phyloP scores from a whole-genome alignment of 345 rosid species.

The Eucalyptus albens region DNA sequence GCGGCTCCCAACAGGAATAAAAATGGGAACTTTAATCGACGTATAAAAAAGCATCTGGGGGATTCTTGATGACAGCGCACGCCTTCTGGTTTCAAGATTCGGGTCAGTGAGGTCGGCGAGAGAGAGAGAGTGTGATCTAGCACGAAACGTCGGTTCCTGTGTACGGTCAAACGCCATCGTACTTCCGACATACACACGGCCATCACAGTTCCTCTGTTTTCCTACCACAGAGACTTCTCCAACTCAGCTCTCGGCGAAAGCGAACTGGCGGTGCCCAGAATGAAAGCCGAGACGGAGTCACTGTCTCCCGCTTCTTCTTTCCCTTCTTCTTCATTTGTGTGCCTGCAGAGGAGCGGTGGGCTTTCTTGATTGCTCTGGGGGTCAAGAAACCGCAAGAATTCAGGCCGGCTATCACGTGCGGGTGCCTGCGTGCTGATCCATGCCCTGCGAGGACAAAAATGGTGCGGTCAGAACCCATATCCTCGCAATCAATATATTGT shows the following conservation, averaged over 20 bases:
- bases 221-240: background rate
- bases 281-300: background rate
- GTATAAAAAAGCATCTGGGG: background rate
- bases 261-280: background rate
- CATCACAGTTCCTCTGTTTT: background rate
- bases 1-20: background rate
- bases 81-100: background rate
- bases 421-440: background rate
- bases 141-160: background rate
- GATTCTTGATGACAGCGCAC: background rate
- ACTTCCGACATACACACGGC: background rate
- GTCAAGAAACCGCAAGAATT: background rate
- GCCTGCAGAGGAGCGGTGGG: background rate
- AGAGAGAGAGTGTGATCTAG: background rate
- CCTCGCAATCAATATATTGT: background rate
- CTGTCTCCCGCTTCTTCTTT: background rate
- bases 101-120: background rate
- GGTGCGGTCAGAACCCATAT: background rate
- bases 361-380: background rate
- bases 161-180: background rate
- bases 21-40: background rate
- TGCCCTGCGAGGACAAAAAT: background rate
- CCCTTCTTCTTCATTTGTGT: background rate
- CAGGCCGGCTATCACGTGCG: background rate
- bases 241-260: background rate